These are phyloP conservation scores for Pyricularia pennisetigena DNA, from an alignment of 2,329 filamentous ascomycete genomes.

Conservation along the genomic window DNA sequence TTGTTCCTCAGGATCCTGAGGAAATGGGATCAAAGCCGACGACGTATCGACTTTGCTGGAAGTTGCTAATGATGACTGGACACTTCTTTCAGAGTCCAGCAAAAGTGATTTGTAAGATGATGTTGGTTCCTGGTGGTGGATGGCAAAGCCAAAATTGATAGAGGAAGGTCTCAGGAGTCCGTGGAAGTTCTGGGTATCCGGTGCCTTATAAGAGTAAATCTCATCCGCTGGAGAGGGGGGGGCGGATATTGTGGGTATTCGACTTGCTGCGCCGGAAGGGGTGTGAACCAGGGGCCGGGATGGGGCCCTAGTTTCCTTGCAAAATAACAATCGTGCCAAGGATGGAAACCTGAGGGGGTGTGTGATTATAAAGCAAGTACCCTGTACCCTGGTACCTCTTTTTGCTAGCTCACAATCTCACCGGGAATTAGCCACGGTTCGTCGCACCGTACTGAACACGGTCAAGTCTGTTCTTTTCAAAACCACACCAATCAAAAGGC, in stretches of 20 bases:
- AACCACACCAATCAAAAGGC: not conserved
- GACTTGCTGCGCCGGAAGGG: not conserved
- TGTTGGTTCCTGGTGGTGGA: not conserved
- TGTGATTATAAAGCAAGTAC: not conserved
- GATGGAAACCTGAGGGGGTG: too few species aligned
- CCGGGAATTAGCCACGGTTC: not conserved
- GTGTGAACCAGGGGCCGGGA: not conserved
- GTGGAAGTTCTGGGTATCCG: not conserved
- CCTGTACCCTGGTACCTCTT: not conserved
- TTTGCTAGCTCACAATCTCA: not conserved
- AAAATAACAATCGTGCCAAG: not conserved
- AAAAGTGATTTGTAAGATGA: not conserved
- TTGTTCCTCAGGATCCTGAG: constrained; percentile 13
- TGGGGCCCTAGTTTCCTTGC: not conserved
- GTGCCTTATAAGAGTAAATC: not conserved
- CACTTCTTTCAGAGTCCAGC: constrained; percentile 22
- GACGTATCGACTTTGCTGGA: constrained; percentile 22
- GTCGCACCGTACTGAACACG: not conserved
- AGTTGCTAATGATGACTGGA: constrained; percentile 27
- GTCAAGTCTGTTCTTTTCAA: not conserved
- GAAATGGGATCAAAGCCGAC: constrained; percentile 25
- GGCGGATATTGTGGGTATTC: not conserved
- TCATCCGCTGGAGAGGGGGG: not conserved
- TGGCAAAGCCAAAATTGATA: not conserved
- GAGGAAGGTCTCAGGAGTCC: not conserved